phyloP scores from a whole-genome alignment of 768 basidiomycete species.

The Lactifluus rugatus region DNA sequence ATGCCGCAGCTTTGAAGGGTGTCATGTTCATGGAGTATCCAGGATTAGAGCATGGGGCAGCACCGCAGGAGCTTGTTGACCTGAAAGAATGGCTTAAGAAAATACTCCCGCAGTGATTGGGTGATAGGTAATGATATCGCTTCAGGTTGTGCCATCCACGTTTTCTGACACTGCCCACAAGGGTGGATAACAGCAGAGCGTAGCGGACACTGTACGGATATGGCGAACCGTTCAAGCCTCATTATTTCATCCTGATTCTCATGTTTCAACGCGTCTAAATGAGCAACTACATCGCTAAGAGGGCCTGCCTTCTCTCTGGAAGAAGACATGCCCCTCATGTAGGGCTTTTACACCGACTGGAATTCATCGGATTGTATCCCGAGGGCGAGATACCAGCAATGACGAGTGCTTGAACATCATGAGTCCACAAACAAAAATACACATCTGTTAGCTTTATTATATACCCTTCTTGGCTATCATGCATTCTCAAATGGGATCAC shows the following conservation, averaged over 20 bases:
- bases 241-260: not conserved
- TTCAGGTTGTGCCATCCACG: not conserved
- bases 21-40: slow-evolving; percentile 59
- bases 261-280: not conserved
- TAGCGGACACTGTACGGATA: not conserved
- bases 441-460: not conserved
- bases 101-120: slow-evolving; percentile 32
- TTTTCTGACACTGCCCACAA: not conserved
- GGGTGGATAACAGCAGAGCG: not conserved
- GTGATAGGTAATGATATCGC: not conserved
- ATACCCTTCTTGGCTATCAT: not conserved
- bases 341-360: no score
- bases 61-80: slow-evolving; percentile 56
- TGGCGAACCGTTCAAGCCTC: not conserved
- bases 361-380: not conserved
- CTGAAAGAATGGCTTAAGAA: slow-evolving; percentile 61
- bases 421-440: not conserved
- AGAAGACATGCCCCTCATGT: not conserved
- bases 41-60: slow-evolving; percentile 58
- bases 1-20: slow-evolving; percentile 38
- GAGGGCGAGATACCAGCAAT: not conserved
- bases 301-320: not conserved
- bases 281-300: not conserved
- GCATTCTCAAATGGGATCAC: not conserved
- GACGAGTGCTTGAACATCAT: not conserved